A percentile compares a stretch with the other conserved stretches of the same genome.
phyloP scores from a whole-genome alignment of 2,329 filamentous ascomycete genomes.

The Diaporthe citri region DNA sequence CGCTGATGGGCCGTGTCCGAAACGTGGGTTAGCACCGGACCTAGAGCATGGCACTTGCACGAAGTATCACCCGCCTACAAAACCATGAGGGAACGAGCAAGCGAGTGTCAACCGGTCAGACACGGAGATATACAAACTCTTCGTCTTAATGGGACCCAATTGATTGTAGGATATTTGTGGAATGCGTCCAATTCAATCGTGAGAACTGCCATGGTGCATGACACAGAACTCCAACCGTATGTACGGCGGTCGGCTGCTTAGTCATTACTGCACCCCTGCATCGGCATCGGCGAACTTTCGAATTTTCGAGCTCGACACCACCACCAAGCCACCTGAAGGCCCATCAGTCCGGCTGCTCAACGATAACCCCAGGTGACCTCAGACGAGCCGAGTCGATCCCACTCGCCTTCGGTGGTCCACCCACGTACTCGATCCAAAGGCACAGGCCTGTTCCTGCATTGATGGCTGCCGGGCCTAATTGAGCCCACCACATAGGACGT shows the following conservation, averaged over 20 bases:
- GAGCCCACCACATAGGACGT: constrained; percentile 30
- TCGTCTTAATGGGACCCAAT: neutral
- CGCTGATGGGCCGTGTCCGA: neutral
- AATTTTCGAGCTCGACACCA: constrained; percentile 37
- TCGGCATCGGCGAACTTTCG: constrained; percentile 33
- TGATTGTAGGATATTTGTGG: neutral
- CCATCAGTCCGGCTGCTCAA: neutral
- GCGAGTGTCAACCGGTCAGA: neutral
- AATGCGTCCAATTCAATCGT: neutral
- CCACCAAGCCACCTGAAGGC: neutral
- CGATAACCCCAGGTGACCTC: constrained; percentile 17
- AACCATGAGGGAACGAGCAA: neutral
- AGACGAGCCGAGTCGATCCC: constrained; percentile 19
- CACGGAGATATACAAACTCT: neutral
- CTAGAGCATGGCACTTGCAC: neutral
- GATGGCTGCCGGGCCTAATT: constrained; percentile 35
- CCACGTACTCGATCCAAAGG: constrained; percentile 1
- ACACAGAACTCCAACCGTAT: neutral
- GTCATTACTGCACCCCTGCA: constrained; percentile 25
- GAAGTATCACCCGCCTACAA: neutral
- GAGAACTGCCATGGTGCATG: neutral
- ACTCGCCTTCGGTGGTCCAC: constrained; percentile 20
- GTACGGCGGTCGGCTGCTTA: neutral
- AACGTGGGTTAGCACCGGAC: neutral
- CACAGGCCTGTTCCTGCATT: constrained; percentile 3